Evolutionary conservation across 148 eudicot species (phyloP).

Genomic region (Diospyros kaki): DNA sequence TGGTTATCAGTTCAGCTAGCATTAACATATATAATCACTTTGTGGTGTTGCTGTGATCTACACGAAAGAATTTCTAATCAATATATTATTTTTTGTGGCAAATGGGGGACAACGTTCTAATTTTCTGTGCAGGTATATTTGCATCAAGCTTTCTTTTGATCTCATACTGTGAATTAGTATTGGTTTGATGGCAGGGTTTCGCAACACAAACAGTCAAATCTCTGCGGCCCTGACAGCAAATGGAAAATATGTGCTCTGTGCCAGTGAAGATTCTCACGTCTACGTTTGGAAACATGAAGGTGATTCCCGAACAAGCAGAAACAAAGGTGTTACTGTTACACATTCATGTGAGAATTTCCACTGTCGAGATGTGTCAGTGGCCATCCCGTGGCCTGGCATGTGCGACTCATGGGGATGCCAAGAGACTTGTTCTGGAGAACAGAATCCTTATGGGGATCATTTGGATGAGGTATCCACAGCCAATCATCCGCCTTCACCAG

Average conservation of each 20-base stretch:
- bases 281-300: conserved; percentile 80
- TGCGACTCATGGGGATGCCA: conserved; percentile 29
- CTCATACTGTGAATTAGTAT: neutral
- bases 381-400: conserved; percentile 81
- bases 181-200: conserved; percentile 52
- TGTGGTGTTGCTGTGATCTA: too few species aligned
- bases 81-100: too few species aligned
- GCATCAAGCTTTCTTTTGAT: neutral
- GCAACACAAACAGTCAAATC: conserved; percentile 79
- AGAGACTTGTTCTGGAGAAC: conserved; percentile 30
- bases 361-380: conserved; percentile 69
- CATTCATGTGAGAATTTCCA: conserved; percentile 73
- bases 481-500: conserved; percentile 63
- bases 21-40: too few species aligned
- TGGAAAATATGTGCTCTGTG: conserved; percentile 70
- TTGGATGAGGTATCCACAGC: conserved; percentile 37
- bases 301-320: conserved; percentile 63
- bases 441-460: conserved; percentile 22
- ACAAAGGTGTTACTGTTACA: conserved; percentile 54
- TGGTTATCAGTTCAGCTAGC: too few species aligned
- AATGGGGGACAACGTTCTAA: neutral
- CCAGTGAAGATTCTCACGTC: conserved; percentile 81
- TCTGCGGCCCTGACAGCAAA: conserved; percentile 63
- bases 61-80: too few species aligned
- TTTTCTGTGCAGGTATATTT: neutral